Conservation (phyloP, 768 basidiomycete genomes). For the Mycena polygramma region DNA sequence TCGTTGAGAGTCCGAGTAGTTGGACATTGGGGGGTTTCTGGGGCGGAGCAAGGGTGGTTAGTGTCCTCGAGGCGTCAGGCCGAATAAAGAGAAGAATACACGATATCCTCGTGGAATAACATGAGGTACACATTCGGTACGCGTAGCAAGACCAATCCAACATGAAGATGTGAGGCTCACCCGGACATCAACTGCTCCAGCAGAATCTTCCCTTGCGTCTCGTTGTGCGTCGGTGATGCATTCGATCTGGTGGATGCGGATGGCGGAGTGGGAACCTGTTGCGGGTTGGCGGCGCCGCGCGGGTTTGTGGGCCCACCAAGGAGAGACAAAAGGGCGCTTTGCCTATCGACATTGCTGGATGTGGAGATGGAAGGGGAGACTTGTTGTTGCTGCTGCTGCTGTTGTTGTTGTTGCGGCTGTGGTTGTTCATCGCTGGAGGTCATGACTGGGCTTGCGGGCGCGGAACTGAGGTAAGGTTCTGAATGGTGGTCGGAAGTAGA, state of each 20-base stretch:
- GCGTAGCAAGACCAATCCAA: constrained; percentile 8
- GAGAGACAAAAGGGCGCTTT: constrained; percentile 81
- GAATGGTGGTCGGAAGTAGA: constrained; percentile 56
- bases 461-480: constrained; percentile 50
- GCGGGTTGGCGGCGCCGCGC: constrained; percentile 51
- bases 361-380: constrained; percentile 58
- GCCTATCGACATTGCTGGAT: constrained; percentile 69
- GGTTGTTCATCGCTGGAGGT: constrained; percentile 58
- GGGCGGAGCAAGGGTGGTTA: constrained; percentile 38
- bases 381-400: constrained; percentile 40
- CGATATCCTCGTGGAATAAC: constrained; percentile 45
- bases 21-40: constrained; percentile 64
- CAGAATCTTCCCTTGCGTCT: constrained; percentile 79
- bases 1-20: constrained; percentile 64
- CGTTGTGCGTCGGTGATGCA: constrained; percentile 69
- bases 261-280: constrained; percentile 81
- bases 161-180: constrained; percentile 59
- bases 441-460: constrained; percentile 56
- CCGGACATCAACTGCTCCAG: constrained; percentile 87
- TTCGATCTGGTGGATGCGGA: constrained; percentile 68
- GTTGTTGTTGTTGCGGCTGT: constrained; percentile 50
- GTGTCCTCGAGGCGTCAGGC: constrained; percentile 37
- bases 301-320: constrained; percentile 59
- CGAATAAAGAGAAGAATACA: constrained; percentile 43
- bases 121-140: constrained; percentile 42